Base-by-base conservation (phyloP, 2,329 filamentous ascomycete species). In the Aspergillus fischeri region DNA sequence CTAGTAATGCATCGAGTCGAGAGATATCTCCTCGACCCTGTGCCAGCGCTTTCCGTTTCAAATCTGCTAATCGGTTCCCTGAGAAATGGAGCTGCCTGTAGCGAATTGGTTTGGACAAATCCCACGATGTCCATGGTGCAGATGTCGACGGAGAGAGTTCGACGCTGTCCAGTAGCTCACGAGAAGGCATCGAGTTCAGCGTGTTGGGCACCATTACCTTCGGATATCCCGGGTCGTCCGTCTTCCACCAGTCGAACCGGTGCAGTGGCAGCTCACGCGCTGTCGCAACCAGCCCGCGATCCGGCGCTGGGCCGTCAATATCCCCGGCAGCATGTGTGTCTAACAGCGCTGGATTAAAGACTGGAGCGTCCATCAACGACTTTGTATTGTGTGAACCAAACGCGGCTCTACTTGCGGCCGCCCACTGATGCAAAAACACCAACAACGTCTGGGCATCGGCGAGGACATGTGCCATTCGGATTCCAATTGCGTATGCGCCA, bases 221-320 rank as follows among this genome's bases (percentile, higher is more conserved):
- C 28, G 54, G 20, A 54, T 48, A 55, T 53, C 63, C 54, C 56
- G 53, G 54, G 53, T 53, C 48, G 28, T 32, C 41, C 45, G 35
- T 42, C 52, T 67, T 68, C 77, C 77, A 82, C 75, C 78, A 81
- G 66, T 81, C 77, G 56, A 74, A 81, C 6, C 79, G 73, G 60
- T 81, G 75, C 54, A 78, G 67, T 1, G 80, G 79, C 4, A 82
- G 63, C 6, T 21, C 32, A 2, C 63, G 60, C 7, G 62, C 57
- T 21, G 72, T 51, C 5, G 66, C 61, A 4, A 68, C 59, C 2
- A 68, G 56, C n/a, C 72, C 63, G 0, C 71, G 63, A 3, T 63
- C 63, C 1, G 60, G 49, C 1, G 35, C 51, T n/a, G 67, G n/a
- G 10, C 52, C 55, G 48, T 69, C 60, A 53, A 69, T 64, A 49